Evolutionary conservation across 371 early-diverging fungal species (phyloP).

Genomic region (Rhizopus stolonifer): DNA sequence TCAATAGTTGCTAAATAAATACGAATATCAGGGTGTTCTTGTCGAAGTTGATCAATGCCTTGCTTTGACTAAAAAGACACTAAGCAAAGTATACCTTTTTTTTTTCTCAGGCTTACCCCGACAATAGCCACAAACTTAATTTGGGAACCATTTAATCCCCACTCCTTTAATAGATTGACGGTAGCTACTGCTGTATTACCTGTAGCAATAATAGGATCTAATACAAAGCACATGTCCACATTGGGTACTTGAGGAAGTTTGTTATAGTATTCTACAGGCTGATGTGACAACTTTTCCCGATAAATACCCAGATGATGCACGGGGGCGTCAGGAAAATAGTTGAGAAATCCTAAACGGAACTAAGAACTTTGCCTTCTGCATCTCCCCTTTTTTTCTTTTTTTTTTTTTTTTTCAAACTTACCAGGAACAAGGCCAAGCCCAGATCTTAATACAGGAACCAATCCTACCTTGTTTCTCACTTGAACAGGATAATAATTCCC

Average conservation of each 20-base stretch:
- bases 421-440: slow-evolving; percentile 76
- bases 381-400: no score
- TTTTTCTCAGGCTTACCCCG: slow-evolving; percentile 41
- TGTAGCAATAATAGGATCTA: slow-evolving; percentile 88
- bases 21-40: slow-evolving; percentile 74
- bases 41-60: slow-evolving; percentile 62
- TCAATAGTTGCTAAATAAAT: slow-evolving; percentile 75
- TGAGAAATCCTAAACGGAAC: slow-evolving; percentile 54
- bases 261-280: slow-evolving; percentile 94
- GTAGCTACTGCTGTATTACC: slow-evolving; percentile 84
- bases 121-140: slow-evolving; percentile 73
- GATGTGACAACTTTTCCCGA: slow-evolving; percentile 77
- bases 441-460: slow-evolving; percentile 85
- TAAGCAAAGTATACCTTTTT: not conserved
- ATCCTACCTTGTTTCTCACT: slow-evolving; percentile 58
- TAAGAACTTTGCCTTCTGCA: no score
- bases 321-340: slow-evolving; percentile 70
- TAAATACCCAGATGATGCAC: slow-evolving; percentile 82
- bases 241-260: slow-evolving; percentile 73
- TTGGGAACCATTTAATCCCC: slow-evolving; percentile 65
- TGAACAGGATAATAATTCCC: slow-evolving; percentile 50
- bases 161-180: slow-evolving; percentile 76
- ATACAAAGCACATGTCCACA: slow-evolving; percentile 70
- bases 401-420: slow-evolving; percentile 27
- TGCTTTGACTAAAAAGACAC: slow-evolving; percentile 34